Conservation (phyloP, 2,329 filamentous ascomycete species). For the Didymella arachidicola region DNA sequence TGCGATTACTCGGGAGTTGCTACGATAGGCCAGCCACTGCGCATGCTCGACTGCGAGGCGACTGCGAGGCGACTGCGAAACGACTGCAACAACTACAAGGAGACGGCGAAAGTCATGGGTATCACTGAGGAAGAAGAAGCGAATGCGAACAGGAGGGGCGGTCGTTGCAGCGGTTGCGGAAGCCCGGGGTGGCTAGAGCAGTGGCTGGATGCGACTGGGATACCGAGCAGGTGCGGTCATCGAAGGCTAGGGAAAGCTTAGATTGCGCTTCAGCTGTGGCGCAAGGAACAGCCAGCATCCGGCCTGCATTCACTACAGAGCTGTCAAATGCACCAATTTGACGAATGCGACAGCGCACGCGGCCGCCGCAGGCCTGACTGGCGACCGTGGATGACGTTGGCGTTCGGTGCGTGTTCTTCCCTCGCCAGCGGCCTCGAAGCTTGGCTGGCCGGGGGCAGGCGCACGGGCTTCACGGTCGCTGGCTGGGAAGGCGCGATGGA, state of each 20-base stretch:
- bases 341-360: background rate
- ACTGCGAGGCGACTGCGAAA: constrained; percentile 3
- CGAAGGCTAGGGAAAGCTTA: constrained; percentile 1
- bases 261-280: constrained; percentile 9
- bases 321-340: background rate
- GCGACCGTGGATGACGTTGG: constrained; percentile 1
- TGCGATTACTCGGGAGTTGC: constrained; percentile 17
- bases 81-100: background rate
- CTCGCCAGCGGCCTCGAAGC: constrained; percentile 2
- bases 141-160: constrained; percentile 12
- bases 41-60: constrained; percentile 27
- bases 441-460: constrained; percentile 1
- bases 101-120: background rate
- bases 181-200: constrained; percentile 19
- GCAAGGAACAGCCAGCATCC: constrained; percentile 1
- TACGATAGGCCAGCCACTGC: constrained; percentile 9
- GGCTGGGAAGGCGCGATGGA: constrained; percentile 1
- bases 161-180: constrained; percentile 10
- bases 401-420: background rate
- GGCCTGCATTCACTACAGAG: background rate
- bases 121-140: background rate
- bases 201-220: constrained; percentile 14
- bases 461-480: constrained; percentile 3
- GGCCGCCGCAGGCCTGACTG: background rate
- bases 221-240: background rate